A percentile compares a stretch with the other conserved stretches of the same genome.
These are phyloP conservation scores for Cercospora berteroae DNA, from an alignment of 2,329 filamentous ascomycete genomes.

Conservation along the genomic window DNA sequence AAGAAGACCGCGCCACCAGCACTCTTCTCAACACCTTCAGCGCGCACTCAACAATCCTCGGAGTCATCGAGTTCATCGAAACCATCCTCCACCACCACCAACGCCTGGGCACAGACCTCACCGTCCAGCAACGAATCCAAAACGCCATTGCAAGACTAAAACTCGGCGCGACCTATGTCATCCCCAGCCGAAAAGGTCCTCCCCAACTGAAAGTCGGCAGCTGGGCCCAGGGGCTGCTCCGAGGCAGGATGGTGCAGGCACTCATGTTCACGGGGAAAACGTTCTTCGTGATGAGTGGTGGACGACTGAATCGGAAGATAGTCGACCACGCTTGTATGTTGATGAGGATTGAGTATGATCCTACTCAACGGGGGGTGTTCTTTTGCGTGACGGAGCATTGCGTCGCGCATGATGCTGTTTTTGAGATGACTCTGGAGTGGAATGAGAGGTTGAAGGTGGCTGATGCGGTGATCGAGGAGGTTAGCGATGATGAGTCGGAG, in stretches of 20 bases:
- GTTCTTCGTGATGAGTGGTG: neutral
- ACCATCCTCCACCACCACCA: neutral
- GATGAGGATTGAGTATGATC: neutral
- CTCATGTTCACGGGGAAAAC: neutral
- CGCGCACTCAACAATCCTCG: neutral
- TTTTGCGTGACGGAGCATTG: neutral
- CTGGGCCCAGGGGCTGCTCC: neutral
- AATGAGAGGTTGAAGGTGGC: neutral
- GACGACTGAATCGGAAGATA: neutral
- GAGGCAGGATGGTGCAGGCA: neutral
- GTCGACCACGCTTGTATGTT: neutral
- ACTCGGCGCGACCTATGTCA: neutral
- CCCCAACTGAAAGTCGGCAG: neutral
- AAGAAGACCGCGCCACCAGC: neutral
- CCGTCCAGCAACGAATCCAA: neutral
- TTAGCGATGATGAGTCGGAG: neutral
- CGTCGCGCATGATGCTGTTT: neutral
- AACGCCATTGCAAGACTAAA: neutral
- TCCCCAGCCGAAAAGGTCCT: neutral
- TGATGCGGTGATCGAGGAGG: neutral
- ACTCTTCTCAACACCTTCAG: neutral
- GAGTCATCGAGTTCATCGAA: neutral
- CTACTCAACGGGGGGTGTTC: neutral
- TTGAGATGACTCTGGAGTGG: slow-evolving; percentile 1
- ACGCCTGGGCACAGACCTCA: neutral